Evolutionary conservation across 176 grass and related monocot genomes (phyloP), one percentile per base, ranked within the genome.

Genomic region (Eragrostis curvula): DNA sequence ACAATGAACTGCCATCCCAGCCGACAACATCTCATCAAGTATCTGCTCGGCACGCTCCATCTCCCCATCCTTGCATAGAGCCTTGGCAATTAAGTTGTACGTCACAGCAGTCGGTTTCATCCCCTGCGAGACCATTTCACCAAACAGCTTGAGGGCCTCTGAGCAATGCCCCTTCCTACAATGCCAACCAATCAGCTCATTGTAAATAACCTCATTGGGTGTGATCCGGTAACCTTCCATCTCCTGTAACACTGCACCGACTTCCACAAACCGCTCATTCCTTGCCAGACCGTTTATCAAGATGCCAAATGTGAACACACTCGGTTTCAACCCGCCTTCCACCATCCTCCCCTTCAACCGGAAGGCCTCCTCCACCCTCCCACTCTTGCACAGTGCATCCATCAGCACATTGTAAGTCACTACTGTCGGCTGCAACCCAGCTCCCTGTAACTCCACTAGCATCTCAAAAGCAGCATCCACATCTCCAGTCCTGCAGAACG

Each of bases 201-300:
- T 97, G 74, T 94, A 97, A 77, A 97, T 85, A 89, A 94, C 53
- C 81, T 91, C 90, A 85, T 94, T 97, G 7, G 81, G 88, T 23
- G 64, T 64, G 70, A 97, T 83, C 52, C 92, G 85, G 12, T 81
- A 78, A 48, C 43, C 51, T 82, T 90, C 59, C 95, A 97, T 97
- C 78, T 97, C 90, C 27, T 39, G 73, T 56, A 97, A 71, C 55
- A 92, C 17, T 39, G 11, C 46, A 45, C 36, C 70, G 9, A 92
- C 88, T 74, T 84, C 90, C 21, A 41, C 77, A 80, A 92, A 87
- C 28, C 78, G 79, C 39, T 92, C 70, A 23, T 28, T 72, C 73
- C 84, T 94, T 70, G 89, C 83, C 77, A 97, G 89, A 29, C 92
- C 95, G 86, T 91, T 92, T 70, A 94, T 94, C 74, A 97, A 83